These are phyloP conservation scores for Ascochyta lentis DNA, from an alignment of 2,329 filamentous ascomycete genomes.

Conservation along the genomic window DNA sequence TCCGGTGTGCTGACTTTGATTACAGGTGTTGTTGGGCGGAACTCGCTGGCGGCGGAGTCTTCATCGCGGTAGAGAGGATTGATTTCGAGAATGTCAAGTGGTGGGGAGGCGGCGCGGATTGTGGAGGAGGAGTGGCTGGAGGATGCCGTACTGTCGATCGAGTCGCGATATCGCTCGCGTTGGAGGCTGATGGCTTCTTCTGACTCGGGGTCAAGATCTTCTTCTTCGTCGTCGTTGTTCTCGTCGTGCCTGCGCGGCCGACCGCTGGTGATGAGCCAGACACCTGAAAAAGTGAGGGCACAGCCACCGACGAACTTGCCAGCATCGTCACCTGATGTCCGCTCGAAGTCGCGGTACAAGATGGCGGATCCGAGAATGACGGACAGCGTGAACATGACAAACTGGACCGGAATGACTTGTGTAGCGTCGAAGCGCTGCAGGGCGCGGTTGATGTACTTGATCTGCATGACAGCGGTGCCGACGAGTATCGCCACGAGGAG, in stretches of 20 bases:
- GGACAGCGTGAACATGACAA: constrained; percentile 93
- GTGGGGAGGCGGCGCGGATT: constrained; percentile 31
- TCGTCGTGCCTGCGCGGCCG: constrained; percentile 50
- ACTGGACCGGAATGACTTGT: constrained; percentile 96
- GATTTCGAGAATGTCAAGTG: constrained; percentile 20
- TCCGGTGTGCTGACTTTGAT: constrained; percentile 30
- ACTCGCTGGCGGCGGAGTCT: constrained; percentile 2
- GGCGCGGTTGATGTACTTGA: constrained; percentile 91
- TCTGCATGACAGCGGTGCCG: constrained; percentile 90
- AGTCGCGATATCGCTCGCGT: constrained; percentile 48
- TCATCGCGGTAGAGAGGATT: constrained; percentile 22
- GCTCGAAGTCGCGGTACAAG: constrained; percentile 93
- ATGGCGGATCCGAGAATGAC: constrained; percentile 95
- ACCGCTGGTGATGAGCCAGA: constrained; percentile 96
- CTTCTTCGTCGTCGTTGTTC: constrained; percentile 62
- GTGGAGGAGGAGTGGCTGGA: constrained; percentile 26
- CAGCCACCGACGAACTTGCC: constrained; percentile 90
- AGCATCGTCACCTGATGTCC: constrained; percentile 74
- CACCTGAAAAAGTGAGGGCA: constrained; percentile 89
- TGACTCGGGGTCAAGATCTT: constrained; percentile 52
- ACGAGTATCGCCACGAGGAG: constrained; percentile 80
- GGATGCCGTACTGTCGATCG: constrained; percentile 27
- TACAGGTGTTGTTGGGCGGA: constrained; percentile 34
- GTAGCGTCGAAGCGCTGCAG: constrained; percentile 96
- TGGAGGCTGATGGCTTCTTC: constrained; percentile 53